Percentiles rank a stretch among this genome's conserved stretches.
Evolutionary conservation across 129 eudicot genomes (phyloP).

Genomic region (Arctium lappa): DNA sequence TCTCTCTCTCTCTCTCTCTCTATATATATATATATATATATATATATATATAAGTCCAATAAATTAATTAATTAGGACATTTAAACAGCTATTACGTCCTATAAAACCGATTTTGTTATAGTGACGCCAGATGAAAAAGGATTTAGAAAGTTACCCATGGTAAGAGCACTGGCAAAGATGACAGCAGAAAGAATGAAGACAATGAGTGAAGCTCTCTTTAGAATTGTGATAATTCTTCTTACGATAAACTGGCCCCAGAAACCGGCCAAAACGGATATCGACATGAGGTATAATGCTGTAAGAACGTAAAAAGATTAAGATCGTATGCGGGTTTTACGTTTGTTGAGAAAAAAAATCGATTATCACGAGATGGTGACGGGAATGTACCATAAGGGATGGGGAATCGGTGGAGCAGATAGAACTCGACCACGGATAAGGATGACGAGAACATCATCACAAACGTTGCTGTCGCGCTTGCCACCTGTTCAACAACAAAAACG

Average conservation of each 20-base stretch:
- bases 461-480: constrained; percentile 95
- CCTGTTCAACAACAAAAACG: constrained; percentile 34
- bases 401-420: constrained; percentile 81
- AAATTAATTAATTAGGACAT: too few species aligned
- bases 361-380: not conserved
- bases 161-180: constrained; percentile 85
- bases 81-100: not conserved
- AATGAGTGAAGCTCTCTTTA: constrained; percentile 77
- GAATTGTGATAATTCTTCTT: constrained; percentile 59
- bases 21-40: too few species aligned
- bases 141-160: constrained; percentile 64
- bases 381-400: constrained; percentile 82
- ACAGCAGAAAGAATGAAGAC: constrained; percentile 92
- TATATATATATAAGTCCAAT: too few species aligned
- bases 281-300: constrained; percentile 86
- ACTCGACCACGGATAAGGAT: constrained; percentile 88
- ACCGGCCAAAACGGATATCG: constrained; percentile 69
- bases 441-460: constrained; percentile 98
- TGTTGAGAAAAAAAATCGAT: not conserved
- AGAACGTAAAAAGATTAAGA: not conserved
- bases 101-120: not conserved
- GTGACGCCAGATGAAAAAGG: not conserved
- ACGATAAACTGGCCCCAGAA: constrained; percentile 87
- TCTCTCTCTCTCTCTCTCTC: too few species aligned
- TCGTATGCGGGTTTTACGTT: not conserved